Percentiles rank a stretch among this genome's conserved stretches.
phyloP scores from a whole-genome alignment of 176 grass and related monocot species.

The Microstegium vimineum region DNA sequence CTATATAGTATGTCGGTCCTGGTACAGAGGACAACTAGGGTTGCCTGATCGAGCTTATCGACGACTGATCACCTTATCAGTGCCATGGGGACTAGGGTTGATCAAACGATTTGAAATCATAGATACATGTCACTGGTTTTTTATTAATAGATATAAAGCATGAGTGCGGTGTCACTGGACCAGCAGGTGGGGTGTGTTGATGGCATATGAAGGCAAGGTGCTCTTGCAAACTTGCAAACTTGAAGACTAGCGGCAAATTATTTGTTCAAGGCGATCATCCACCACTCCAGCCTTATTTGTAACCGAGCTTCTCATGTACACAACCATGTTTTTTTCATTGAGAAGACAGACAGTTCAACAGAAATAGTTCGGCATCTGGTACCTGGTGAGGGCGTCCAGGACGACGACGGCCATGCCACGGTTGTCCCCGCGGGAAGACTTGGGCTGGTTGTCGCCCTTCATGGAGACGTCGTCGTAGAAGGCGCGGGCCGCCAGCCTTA shows the following conservation, averaged over 20 bases:
- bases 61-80: not conserved
- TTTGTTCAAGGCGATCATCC: not conserved
- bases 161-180: too few relatives aligned
- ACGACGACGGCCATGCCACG: conserved; percentile 96
- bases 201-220: not conserved
- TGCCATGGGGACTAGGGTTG: not conserved
- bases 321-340: not conserved
- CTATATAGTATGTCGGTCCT: not conserved
- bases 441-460: conserved; percentile 92
- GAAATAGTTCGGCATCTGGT: not conserved
- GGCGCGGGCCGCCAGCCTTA: conserved; percentile 78
- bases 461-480: conserved; percentile 94
- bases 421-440: conserved; percentile 90
- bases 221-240: not conserved
- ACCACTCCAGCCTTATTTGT: too few relatives aligned
- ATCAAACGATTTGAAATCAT: not conserved
- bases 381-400: conserved; percentile 87
- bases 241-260: not conserved
- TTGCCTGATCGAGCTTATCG: not conserved
- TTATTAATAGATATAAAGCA: not conserved
- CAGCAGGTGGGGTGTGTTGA: not conserved
- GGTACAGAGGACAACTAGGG: not conserved
- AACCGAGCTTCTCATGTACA: not conserved
- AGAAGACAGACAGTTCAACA: not conserved
- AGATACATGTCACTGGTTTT: not conserved